Evolutionary conservation across 2,329 filamentous ascomycete species (phyloP).

Genomic region (Epichloe gansuensis): DNA sequence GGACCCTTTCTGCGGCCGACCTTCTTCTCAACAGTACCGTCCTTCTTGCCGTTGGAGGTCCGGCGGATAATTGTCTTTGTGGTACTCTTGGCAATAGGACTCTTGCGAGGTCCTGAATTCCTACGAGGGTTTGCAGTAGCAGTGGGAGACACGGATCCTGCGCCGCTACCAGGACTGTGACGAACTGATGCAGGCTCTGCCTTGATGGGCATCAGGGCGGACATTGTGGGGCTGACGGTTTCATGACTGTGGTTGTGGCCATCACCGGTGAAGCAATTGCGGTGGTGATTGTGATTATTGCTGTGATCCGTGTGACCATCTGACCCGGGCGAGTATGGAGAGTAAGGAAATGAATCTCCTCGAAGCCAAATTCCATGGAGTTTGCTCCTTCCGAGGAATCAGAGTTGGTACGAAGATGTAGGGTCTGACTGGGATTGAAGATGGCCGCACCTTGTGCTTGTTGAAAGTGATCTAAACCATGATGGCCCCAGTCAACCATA

Average conservation of each 20-base stretch:
- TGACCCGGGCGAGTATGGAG: conserved; percentile 72
- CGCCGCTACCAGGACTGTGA: conserved; percentile 48
- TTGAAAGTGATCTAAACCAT: conserved; percentile 49
- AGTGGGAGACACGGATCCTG: conserved; percentile 47
- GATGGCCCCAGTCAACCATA: conserved; percentile 63
- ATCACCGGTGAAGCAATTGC: conserved; percentile 50
- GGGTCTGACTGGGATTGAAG: conserved; percentile 83
- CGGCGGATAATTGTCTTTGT: conserved; percentile 76
- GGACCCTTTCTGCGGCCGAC: conserved; percentile 84
- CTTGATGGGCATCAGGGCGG: conserved; percentile 59
- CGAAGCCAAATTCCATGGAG: conserved; percentile 61
- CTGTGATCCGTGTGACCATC: conserved; percentile 37
- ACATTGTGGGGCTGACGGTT: conserved; percentile 54
- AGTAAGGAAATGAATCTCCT: conserved; percentile 65
- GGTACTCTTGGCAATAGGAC: conserved; percentile 64
- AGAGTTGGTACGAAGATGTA: conserved; percentile 78
- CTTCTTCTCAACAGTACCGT: conserved; percentile 72
- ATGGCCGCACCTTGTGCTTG: conserved; percentile 51
- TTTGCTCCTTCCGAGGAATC: conserved; percentile 67
- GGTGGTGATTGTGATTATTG: conserved; percentile 30
- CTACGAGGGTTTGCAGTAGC: conserved; percentile 51
- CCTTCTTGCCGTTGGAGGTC: conserved; percentile 65
- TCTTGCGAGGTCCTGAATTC: conserved; percentile 61
- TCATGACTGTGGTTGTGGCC: conserved; percentile 36
- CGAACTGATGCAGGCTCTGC: conserved; percentile 37